Conservation (phyloP, 331 rosid species). For the Malus hybrid region DNA sequence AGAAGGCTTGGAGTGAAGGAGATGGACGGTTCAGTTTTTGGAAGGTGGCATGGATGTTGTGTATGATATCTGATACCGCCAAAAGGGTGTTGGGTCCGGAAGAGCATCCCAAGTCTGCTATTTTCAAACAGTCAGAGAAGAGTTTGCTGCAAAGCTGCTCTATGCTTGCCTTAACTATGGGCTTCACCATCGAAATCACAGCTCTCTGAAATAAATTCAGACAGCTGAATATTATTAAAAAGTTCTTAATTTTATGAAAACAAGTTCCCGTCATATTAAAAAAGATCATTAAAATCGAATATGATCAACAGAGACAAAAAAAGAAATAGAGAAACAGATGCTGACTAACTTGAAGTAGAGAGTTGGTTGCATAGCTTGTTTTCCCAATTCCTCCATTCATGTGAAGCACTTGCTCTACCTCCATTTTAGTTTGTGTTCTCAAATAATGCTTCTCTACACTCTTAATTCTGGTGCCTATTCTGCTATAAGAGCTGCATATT, state of each 20-base stretch:
- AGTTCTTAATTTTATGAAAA: no score
- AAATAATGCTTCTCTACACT: background rate
- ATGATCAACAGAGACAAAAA: background rate
- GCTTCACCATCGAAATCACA: constrained; percentile 20
- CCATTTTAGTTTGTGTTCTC: background rate
- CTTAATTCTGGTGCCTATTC: background rate
- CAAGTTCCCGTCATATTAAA: no score
- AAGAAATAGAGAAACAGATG: background rate
- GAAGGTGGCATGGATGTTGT: no score
- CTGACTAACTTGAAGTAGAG: constrained; percentile 18
- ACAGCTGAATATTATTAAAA: background rate
- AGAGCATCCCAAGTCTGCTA: no score
- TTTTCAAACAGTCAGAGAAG: constrained; percentile 15
- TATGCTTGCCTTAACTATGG: constrained; percentile 20
- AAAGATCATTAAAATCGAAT: background rate
- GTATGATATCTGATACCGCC: no score
- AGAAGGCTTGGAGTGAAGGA: no score
- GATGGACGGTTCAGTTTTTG: no score
- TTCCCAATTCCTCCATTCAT: constrained; percentile 30
- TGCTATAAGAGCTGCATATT: background rate
- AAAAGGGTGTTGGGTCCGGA: no score
- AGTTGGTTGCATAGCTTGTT: constrained; percentile 33
- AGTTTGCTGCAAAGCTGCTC: constrained; percentile 3
- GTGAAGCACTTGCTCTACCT: constrained; percentile 16
- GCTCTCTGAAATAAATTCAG: constrained; percentile 16